Conservation (phyloP, 768 basidiomycete species). For the Agaricus subrufescens region DNA sequence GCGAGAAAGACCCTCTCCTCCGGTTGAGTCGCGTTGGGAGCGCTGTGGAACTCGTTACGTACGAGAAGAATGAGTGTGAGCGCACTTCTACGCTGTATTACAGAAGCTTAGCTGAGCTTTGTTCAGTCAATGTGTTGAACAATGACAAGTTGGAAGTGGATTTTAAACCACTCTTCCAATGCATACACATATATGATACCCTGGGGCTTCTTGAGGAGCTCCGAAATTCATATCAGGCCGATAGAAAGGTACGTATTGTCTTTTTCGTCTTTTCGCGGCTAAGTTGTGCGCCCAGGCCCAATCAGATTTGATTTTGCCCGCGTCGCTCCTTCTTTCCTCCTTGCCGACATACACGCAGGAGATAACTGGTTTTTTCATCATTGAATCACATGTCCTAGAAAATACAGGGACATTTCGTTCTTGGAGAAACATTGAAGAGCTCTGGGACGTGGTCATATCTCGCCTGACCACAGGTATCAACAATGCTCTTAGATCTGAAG, state of each 20-base stretch:
- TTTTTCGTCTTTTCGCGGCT: neutral
- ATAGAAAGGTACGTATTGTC: constrained; percentile 65
- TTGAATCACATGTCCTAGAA: constrained; percentile 88
- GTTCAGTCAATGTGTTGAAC: constrained; percentile 84
- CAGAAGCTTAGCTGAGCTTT: constrained; percentile 10
- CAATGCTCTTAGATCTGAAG: constrained; percentile 64
- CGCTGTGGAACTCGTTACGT: constrained; percentile 86
- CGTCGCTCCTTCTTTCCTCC: constrained; percentile 58
- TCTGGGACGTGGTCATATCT: constrained; percentile 85
- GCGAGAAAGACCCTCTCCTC: constrained; percentile 81
- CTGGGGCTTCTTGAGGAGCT: constrained; percentile 89
- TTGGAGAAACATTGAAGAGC: constrained; percentile 84
- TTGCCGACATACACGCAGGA: constrained; percentile 83
- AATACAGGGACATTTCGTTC: constrained; percentile 90
- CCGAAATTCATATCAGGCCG: constrained; percentile 92
- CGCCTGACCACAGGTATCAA: constrained; percentile 73
- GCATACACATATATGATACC: constrained; percentile 93
- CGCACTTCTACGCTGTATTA: constrained; percentile 8
- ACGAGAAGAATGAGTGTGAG: constrained; percentile 94
- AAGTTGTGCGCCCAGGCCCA: constrained; percentile 61
- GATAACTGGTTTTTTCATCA: constrained; percentile 96
- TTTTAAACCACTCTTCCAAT: constrained; percentile 93
- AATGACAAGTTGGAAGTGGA: constrained; percentile 86
- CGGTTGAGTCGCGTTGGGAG: constrained; percentile 80
- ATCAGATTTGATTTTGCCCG: constrained; percentile 90